Evolutionary conservation across 2,329 filamentous ascomycete genomes (phyloP), one percentile per base, ranked within the genome.

Genomic region (Fusarium bulbicola): DNA sequence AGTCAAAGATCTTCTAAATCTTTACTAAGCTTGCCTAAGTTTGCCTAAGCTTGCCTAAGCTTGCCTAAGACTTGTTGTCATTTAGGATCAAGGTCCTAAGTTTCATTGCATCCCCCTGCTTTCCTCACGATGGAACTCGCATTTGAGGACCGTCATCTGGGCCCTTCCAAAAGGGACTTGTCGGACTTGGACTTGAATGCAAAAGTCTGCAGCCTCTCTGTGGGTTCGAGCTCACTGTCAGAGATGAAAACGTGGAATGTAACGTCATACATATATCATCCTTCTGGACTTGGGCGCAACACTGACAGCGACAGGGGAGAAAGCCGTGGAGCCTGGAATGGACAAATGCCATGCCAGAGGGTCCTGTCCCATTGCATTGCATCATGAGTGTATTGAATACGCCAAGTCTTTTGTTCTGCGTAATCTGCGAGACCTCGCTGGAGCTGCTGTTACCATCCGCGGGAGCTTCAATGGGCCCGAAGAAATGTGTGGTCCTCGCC

Each of bases 211-310:
- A 45, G 42, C 24, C 42, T 45, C 42, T 45, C 14, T 45, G 42
- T 18, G 42, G 42, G 42, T 14, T 26, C 1, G 42, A 45, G 24
- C 12, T 45, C 13, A 18, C 42, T 18, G 5, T 13, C 16, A 13
- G 3, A 9, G 24, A 10, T 26, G 42, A 20, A 20, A 14, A 26
- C 0, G 7, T 45, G 7, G 5, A 26, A 45, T 45, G 42, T 45
- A 45, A 20, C 15, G 11, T 14, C 5, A 45, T 45, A 45, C 26
- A 26, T 26, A 26, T 26, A 26, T 26, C 26, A 13, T 12, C 13
- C 24, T 26, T 24, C 0, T 26, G 5, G 16, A 9, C 5, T 6
- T 9, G 42, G 16, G 7, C 0, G 13, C 3, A 26, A 6, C 1
- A 45, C 42, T 45, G 16, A 45, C 24, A 45, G 16, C 12, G 0